Evolutionary conservation across 306 rosid genomes (phyloP), one percentile per base, ranked within the genome.

Genomic region (Acacia acuminata): DNA sequence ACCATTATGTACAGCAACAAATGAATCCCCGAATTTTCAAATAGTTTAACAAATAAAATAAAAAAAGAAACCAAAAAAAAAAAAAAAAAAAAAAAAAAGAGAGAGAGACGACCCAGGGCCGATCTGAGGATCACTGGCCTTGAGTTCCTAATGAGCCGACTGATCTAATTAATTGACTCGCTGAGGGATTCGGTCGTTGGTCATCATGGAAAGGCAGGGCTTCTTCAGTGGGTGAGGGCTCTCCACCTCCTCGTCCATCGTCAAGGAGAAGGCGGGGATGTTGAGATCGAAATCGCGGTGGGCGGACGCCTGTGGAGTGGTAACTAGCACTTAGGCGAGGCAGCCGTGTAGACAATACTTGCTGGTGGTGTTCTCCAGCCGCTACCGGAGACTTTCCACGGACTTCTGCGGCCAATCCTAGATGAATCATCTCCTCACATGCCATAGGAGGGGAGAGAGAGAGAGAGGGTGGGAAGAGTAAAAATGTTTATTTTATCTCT

Each of bases 161-260:
- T 34, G 60, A 53, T 53, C 19, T 79, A 38, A 43, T 17, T 30
- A 15, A 38, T 82, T 75, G 65, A 73, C 0, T 79, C 78, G 22
- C 66, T 67, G 87, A 8, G 88, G 75, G 22, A 90, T 83, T 81
- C 90, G 91, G 9, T 82, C 76, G 75, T 89, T 90, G 4, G 89
- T 90, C 16, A 82, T 20, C 64, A 66, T n/a, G 40, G 86, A 53
- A 17, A 91, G n/a, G 25, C 96, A 93, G 1, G 91, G 86, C 85
- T 88, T 96, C 84, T 93, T 93, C 86, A 79, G 58, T 4, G 99
- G 98, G 44, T 81, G 92, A 40, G 99, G 99, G 66, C 98, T 93
- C 71, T 93, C 97, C 17, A 96, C 99, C 84, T 96, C 99, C 50
- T 96, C 96, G 66, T 96, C 98, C 51, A 91, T 92, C 69, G 82